Evolutionary conservation across 2,329 filamentous ascomycete species (phyloP), one percentile per base, ranked within the genome.

Genomic region (Fusarium agapanthi): DNA sequence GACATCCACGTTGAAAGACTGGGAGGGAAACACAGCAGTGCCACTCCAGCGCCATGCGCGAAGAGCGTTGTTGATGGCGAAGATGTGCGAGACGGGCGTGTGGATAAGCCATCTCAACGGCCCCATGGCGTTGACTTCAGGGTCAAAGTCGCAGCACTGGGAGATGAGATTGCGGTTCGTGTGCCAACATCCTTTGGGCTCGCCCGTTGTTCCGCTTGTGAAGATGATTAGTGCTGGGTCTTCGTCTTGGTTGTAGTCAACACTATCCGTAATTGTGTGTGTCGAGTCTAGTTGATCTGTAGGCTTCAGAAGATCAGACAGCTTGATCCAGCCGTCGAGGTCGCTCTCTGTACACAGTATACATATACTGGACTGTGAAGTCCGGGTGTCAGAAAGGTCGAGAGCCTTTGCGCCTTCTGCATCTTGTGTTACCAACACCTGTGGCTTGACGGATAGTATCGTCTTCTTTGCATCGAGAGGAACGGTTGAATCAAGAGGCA

Each of bases 181-280:
- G 66, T 85, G 81, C 20, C 80, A 79, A 63, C 84, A 86, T 53
- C 81, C 84, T 71, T 87, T 87, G 10, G 85, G 84, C 1, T 81
- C 75, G 11, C 83, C 84, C 1, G 84, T 86, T n/a, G 85, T 87
- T 26, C 85, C 85, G 69, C 84, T 86, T 26, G 85, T 87, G 75
- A 87, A 86, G 37, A 86, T 78, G 53, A 87, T 81, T 45, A 86
- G 77, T 10, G 81, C 81, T 12, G 75, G 79, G 54, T 80, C 76
- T 10, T 71, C 38, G 37, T 74, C 58, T 20, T 54, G 24, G 38
- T 38, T 50, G 15, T 57, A 40, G 16, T 43, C 14, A 20, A 30
- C 26, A 15, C 26, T 20, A 1, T 68, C 35, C 24, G 30, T 32
- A 15, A 32, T 40, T 14, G 35, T 40, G 10, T 32, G 15, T 14